These are phyloP conservation scores for Diaporthe helianthi DNA, from an alignment of 2,329 filamentous ascomycete genomes.

Conservation along the genomic window DNA sequence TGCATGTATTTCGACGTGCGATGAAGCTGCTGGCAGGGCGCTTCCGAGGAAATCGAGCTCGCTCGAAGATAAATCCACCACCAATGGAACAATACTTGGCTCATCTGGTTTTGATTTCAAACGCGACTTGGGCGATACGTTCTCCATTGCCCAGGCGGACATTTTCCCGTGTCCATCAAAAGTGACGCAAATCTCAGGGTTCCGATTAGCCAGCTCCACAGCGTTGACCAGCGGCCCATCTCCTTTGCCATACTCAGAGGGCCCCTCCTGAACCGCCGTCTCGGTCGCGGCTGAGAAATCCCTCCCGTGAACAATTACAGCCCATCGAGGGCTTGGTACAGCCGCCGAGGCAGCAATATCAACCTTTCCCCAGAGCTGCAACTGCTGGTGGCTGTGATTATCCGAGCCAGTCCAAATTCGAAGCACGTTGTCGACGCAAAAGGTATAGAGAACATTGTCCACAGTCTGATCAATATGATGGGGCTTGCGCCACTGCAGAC, in stretches of 20 bases:
- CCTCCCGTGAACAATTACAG: constrained; percentile 82
- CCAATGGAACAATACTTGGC: constrained; percentile 84
- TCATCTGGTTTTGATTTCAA: constrained; percentile 39
- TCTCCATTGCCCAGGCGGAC: constrained; percentile 92
- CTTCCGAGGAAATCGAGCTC: constrained; percentile 56
- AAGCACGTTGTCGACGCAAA: constrained; percentile 80
- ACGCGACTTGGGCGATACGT: constrained; percentile 75
- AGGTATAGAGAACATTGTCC: constrained; percentile 89
- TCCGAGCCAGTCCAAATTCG: constrained; percentile 86
- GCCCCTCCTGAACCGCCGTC: constrained; percentile 69
- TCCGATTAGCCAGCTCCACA: constrained; percentile 83
- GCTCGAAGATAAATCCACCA: constrained; percentile 69
- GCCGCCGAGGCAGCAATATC: constrained; percentile 67
- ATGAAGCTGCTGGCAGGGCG: constrained; percentile 39
- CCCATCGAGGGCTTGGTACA: constrained; percentile 61
- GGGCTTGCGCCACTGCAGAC: constrained; percentile 84
- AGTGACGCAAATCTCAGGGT: constrained; percentile 85
- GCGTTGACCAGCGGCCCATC: constrained; percentile 82
- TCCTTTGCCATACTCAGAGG: constrained; percentile 63
- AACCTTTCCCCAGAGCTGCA: constrained; percentile 82
- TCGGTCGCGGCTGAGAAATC: constrained; percentile 83
- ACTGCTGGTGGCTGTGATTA: constrained; percentile 70
- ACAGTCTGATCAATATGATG: constrained; percentile 78
- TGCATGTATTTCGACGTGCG: constrained; percentile 72
- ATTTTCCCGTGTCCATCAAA: constrained; percentile 85